A percentile compares a stretch with the other conserved stretches of the same genome.
Conservation (phyloP, 2,329 filamentous ascomycete species). For the Cladosporium sp. region DNA sequence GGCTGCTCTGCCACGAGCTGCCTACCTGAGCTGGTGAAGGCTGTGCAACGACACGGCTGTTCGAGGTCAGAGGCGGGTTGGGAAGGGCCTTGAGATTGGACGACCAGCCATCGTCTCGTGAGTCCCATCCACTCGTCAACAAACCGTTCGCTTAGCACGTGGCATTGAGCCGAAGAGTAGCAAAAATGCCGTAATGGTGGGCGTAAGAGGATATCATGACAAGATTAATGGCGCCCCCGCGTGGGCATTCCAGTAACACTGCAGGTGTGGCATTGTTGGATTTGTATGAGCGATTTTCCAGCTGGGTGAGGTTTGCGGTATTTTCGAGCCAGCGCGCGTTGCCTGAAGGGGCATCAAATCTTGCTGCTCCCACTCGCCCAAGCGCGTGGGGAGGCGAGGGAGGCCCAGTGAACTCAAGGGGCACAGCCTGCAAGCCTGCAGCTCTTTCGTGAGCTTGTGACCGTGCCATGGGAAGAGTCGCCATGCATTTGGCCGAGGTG, state of each 20-base stretch:
- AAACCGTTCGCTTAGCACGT: neutral
- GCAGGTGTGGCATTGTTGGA: neutral
- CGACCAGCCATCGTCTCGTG: neutral
- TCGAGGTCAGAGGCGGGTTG: neutral
- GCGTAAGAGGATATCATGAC: neutral
- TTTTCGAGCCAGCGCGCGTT: slow-evolving; percentile 2
- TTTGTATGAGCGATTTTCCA: slow-evolving; percentile 11
- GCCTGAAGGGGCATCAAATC: slow-evolving; percentile 8
- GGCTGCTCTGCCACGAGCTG: neutral
- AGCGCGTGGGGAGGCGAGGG: slow-evolving; percentile 2
- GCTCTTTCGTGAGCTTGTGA: neutral
- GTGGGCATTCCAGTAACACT: slow-evolving; percentile 5
- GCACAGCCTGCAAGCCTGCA: slow-evolving; percentile 3
- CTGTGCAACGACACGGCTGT: neutral
- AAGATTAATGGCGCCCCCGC: neutral
- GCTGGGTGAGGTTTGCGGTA: neutral
- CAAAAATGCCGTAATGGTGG: slow-evolving; percentile 2
- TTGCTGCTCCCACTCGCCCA: slow-evolving; percentile 1
- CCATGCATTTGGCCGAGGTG: neutral
- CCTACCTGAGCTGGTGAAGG: neutral
- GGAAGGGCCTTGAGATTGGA: neutral
- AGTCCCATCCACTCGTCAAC: neutral
- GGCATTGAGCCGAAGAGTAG: neutral
- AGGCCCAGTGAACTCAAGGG: neutral
- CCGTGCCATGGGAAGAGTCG: neutral